Base-by-base conservation (phyloP, 805 yeast species). In the Ogataea polymorpha region DNA sequence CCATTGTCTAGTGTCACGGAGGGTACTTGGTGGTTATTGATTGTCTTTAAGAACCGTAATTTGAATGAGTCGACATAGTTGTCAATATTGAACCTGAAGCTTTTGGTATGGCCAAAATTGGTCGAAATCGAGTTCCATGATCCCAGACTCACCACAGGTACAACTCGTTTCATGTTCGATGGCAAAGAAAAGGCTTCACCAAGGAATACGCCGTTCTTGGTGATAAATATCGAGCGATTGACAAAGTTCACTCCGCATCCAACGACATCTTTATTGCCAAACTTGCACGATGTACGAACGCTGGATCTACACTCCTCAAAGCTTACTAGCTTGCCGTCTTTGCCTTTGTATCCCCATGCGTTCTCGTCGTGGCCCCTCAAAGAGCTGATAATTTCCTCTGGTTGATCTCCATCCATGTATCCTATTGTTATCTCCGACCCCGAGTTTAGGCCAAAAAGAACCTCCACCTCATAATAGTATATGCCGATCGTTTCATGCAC, bases 211-310 rank as follows among this genome's bases (percentile, higher is more conserved):
- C 96, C 97, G 62, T 90, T 89, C 58, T 85, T 82, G 0, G 96
- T 89, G 49, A 78, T 77, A 53, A 89, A 90, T 2, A 87, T 71
- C 0, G 79, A 64, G 30, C 77, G 72, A 29, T 75, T 76, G 12
- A 74, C 67, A 51, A 77, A 83, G 64, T 89, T 83, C 17, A 88
- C 72, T 4, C 96, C 96, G 61, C 90, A 83, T 0, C 97, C 97
- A 47, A 90, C 72, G 2, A 75, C 68, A 60, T 88, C 96, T 16
- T 73, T 73, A 25, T 64, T 56, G 0, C 80, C 76, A 58, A 74
- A 81, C 23, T 58, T 63, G 29, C 72, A 70, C 2, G 70, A 69
- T 37, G 65, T 70, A 17, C 61, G 65, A 31, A 65, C 66, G 12
- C 67, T 61, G 3, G 44, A 32, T 30, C 66, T 57, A 10, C 67